Evolutionary conservation across 129 eudicot genomes (phyloP).

Genomic region (Centaurea solstitialis): DNA sequence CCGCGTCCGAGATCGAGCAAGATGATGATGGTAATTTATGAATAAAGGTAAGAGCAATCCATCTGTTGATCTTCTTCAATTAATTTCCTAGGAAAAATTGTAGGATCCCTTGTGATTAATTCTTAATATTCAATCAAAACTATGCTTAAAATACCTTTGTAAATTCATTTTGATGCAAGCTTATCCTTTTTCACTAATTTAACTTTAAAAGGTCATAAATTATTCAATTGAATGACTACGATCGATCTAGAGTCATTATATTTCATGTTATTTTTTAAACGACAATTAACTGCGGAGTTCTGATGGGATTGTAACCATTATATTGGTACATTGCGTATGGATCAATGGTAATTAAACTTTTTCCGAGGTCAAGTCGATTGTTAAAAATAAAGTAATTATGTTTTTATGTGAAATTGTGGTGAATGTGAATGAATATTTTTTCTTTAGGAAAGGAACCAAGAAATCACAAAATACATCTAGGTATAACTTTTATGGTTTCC

Average conservation of each 20-base stretch:
- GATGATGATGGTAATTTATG: conserved; percentile 51
- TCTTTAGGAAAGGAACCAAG: neutral
- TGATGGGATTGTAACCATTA: too few relatives aligned
- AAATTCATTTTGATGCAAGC: conserved; percentile 14
- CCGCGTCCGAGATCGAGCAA: conserved; percentile 69
- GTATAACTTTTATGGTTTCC: neutral
- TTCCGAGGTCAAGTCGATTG: neutral
- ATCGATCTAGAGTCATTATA: too few relatives aligned
- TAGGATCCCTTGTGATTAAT: conserved; percentile 25
- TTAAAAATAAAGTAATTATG: too few relatives aligned
- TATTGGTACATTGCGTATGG: too few relatives aligned
- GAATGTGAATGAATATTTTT: neutral
- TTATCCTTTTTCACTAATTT: conserved; percentile 13
- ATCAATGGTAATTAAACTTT: neutral
- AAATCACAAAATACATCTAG: neutral
- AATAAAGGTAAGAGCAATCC: conserved; percentile 9
- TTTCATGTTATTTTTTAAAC: too few relatives aligned
- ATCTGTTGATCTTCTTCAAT: neutral
- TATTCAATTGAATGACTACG: neutral
- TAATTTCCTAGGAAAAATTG: neutral
- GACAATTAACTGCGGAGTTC: too few relatives aligned
- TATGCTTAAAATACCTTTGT: conserved; percentile 18
- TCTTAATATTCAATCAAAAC: conserved; percentile 21
- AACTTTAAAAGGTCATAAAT: neutral
- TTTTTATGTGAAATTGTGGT: neutral